Evolutionary conservation across 768 basidiomycete genomes (phyloP).

Genomic region (Pulveroboletus sp.): DNA sequence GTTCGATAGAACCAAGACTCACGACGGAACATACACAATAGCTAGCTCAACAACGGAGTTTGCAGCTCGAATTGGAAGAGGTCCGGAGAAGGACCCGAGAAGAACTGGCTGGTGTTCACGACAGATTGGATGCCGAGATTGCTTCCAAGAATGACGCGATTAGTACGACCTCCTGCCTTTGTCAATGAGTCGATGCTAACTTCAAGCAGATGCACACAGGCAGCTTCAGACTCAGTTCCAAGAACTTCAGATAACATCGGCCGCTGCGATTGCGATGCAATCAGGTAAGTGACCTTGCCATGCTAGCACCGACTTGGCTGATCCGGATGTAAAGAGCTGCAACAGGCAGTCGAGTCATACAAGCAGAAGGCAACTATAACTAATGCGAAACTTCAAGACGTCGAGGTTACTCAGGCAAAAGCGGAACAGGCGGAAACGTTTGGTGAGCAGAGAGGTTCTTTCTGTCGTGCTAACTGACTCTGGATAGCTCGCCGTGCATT

Average conservation of each 20-base stretch:
- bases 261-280: slow-evolving; percentile 55
- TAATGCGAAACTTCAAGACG: slow-evolving; percentile 56
- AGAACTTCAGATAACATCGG: slow-evolving; percentile 56
- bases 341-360: slow-evolving; percentile 59
- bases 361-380: slow-evolving; percentile 58
- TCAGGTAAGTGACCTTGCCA: slow-evolving; percentile 39
- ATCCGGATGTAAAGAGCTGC: slow-evolving; percentile 43
- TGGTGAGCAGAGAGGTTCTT: slow-evolving; percentile 36
- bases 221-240: slow-evolving; percentile 56
- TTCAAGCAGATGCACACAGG: slow-evolving; percentile 48
- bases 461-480: slow-evolving; percentile 8
- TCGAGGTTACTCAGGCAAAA: slow-evolving; percentile 65
- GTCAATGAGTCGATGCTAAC: neutral
- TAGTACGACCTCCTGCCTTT: slow-evolving; percentile 36
- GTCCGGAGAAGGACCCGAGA: slow-evolving; percentile 62
- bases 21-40: slow-evolving; percentile 21
- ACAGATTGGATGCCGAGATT: slow-evolving; percentile 50
- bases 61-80: slow-evolving; percentile 61
- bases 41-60: slow-evolving; percentile 62
- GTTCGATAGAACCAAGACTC: neutral
- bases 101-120: slow-evolving; percentile 49
- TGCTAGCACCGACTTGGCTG: neutral
- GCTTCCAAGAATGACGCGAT: slow-evolving; percentile 53
- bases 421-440: slow-evolving; percentile 59
- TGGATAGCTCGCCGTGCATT: slow-evolving; percentile 54